These are phyloP conservation scores for Pyrenophora seminiperda DNA, from an alignment of 2,329 filamentous ascomycete genomes.

Conservation along the genomic window DNA sequence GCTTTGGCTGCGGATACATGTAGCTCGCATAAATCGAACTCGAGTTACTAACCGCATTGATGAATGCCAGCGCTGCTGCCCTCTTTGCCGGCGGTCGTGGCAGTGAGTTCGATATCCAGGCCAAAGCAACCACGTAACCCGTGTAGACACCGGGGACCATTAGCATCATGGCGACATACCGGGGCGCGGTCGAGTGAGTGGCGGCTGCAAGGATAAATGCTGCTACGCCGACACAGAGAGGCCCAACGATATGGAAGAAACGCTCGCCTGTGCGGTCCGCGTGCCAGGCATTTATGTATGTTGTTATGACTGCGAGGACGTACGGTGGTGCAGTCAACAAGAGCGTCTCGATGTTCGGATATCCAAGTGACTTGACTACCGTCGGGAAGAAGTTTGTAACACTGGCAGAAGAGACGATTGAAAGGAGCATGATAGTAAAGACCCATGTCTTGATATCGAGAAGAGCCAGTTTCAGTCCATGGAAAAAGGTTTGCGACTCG, in stretches of 20 bases:
- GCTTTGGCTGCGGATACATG: constrained; percentile 63
- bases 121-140: constrained; percentile 65
- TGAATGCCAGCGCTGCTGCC: constrained; percentile 72
- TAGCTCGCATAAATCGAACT: constrained; percentile 73
- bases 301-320: constrained; percentile 62
- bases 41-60: constrained; percentile 74
- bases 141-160: constrained; percentile 69
- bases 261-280: constrained; percentile 73
- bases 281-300: constrained; percentile 70
- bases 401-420: constrained; percentile 48
- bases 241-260: constrained; percentile 69
- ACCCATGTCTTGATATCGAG: constrained; percentile 50
- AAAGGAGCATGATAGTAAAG: constrained; percentile 47
- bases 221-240: constrained; percentile 64
- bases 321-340: constrained; percentile 52
- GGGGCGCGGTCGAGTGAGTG: constrained; percentile 63
- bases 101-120: constrained; percentile 78
- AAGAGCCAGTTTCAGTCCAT: constrained; percentile 49
- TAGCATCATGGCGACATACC: constrained; percentile 74
- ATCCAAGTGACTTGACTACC: constrained; percentile 66
- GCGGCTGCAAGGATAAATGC: constrained; percentile 72
- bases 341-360: constrained; percentile 59
- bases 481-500: constrained; percentile 46
- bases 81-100: constrained; percentile 77
- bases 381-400: constrained; percentile 63